Evolutionary conservation across 2,329 filamentous ascomycete genomes (phyloP), one percentile per base, ranked within the genome.

Genomic region (Phaeosphaeriaceae sp.): DNA sequence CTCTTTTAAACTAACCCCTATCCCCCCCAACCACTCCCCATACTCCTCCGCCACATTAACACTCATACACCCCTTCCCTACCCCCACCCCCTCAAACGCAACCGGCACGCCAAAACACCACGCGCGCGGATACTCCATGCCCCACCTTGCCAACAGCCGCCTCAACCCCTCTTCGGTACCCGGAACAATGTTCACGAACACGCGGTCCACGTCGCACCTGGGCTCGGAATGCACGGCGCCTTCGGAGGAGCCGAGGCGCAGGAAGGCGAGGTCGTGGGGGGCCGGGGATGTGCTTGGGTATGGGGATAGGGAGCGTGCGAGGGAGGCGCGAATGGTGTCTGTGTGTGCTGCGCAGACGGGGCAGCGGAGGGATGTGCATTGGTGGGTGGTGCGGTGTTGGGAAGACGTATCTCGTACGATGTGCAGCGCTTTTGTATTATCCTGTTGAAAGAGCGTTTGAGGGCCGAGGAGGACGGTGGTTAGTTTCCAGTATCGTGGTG

Each of bases 381-480:
- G 42, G 46, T 81, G 79, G 61, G 23, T 38, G 42, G 0, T 65
- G 67, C 8, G 56, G 52, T 7, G 63, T 37, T 9, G 62, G 63
- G 1, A 61, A 54, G 0, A 54, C 48, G 1, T 48, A 74, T 2
- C 20, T 3, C 56, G 52, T 43, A 77, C 74, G 0, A 64, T 60
- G 0, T 48, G 8, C 2, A 77, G 70, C 0, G 78, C 77, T 1
- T 47, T 28, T 0, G 50, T 8, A 23, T 74, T 71, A 30, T 72
- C 58, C 0, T 54, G 16, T 0, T 64, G 26, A 1, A 81, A 81
- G 15, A 80, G 64, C 0, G 79, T 81, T 2, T 71, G 59, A 0
- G 79, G 77, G 2, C 79, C 79, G 1, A 79, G 70, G 8, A 81
- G 70, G 0, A 78, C 77, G 2, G 77, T 73, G 55, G 75, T 77